These are phyloP conservation scores for Diatrype stigma DNA, from an alignment of 2,329 filamentous ascomycete genomes.

Conservation along the genomic window DNA sequence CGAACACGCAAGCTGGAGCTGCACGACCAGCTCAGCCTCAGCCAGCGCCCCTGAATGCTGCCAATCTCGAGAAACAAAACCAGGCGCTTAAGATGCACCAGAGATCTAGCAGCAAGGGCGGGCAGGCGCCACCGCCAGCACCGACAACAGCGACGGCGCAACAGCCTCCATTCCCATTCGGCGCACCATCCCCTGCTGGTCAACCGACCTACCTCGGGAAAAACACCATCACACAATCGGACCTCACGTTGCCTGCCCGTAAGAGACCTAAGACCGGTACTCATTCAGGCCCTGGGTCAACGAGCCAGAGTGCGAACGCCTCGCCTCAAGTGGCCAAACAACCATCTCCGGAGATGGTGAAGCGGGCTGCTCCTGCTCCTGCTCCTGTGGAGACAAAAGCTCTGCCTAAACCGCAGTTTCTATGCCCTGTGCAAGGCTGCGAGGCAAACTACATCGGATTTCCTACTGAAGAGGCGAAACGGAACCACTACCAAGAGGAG, in stretches of 20 bases:
- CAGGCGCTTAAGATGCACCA: slow-evolving; percentile 45
- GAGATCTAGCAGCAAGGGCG: slow-evolving; percentile 40
- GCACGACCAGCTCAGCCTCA: slow-evolving; percentile 29
- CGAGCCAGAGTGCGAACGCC: slow-evolving; percentile 36
- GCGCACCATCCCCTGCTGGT: slow-evolving; percentile 54
- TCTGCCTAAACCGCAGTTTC: slow-evolving; percentile 38
- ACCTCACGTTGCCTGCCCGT: slow-evolving; percentile 51
- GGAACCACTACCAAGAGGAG: slow-evolving; percentile 53
- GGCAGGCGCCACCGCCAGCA: slow-evolving; percentile 46
- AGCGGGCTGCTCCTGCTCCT: slow-evolving; percentile 27
- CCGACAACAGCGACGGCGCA: slow-evolving; percentile 47
- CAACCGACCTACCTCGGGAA: slow-evolving; percentile 53
- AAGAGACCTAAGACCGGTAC: slow-evolving; percentile 52
- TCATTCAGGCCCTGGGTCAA: slow-evolving; percentile 32
- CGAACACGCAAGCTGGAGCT: slow-evolving; percentile 19
- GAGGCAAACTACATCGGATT: slow-evolving; percentile 48
- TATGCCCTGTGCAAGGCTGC: slow-evolving; percentile 53
- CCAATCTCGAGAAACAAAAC: slow-evolving; percentile 49
- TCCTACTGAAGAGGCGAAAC: slow-evolving; percentile 48
- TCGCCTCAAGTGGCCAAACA: slow-evolving; percentile 47
- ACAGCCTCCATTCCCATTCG: slow-evolving; percentile 54
- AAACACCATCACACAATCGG: slow-evolving; percentile 47
- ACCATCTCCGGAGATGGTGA: slow-evolving; percentile 41
- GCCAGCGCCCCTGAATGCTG: slow-evolving; percentile 37
- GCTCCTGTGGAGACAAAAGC: slow-evolving; percentile 25